Conservation (phyloP, 441 rosid species). For the Capsella rubella region DNA sequence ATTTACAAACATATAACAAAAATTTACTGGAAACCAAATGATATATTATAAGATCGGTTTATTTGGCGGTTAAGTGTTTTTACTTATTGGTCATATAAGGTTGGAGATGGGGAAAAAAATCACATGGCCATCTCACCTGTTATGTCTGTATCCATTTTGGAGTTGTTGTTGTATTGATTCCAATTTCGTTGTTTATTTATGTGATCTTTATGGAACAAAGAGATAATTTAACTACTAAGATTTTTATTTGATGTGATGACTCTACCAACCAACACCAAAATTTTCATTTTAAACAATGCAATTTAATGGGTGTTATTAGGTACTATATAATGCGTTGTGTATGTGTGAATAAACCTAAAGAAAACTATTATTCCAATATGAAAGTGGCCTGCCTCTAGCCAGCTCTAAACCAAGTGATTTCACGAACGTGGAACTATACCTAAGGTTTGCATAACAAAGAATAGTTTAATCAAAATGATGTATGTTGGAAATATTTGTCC, state of each 20-base stretch:
- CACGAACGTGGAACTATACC: neutral
- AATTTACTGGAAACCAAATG: too few relatives aligned
- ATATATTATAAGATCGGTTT: constrained; percentile 11
- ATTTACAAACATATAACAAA: too few relatives aligned
- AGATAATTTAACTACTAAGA: constrained; percentile 11
- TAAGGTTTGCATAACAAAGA: neutral
- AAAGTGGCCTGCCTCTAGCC: neutral
- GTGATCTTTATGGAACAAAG: constrained; percentile 10
- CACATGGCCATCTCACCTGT: constrained; percentile 44
- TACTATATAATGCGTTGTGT: neutral
- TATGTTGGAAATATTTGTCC: neutral
- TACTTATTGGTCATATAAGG: constrained; percentile 2
- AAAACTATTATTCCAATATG: neutral
- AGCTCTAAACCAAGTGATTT: neutral
- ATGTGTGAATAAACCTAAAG: neutral
- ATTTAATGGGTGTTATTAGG: neutral
- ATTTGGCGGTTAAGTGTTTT: constrained; percentile 23
- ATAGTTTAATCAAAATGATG: neutral
- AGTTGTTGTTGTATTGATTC: constrained; percentile 35
- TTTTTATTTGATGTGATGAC: constrained; percentile 29
- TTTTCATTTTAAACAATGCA: too few relatives aligned
- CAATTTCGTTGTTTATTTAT: constrained; percentile 32
- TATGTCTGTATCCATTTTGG: constrained; percentile 43
- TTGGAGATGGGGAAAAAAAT: constrained; percentile 27
- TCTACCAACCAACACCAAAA: neutral